Conservation (phyloP, 2,329 filamentous ascomycete species). For the Claviceps arundinis region DNA sequence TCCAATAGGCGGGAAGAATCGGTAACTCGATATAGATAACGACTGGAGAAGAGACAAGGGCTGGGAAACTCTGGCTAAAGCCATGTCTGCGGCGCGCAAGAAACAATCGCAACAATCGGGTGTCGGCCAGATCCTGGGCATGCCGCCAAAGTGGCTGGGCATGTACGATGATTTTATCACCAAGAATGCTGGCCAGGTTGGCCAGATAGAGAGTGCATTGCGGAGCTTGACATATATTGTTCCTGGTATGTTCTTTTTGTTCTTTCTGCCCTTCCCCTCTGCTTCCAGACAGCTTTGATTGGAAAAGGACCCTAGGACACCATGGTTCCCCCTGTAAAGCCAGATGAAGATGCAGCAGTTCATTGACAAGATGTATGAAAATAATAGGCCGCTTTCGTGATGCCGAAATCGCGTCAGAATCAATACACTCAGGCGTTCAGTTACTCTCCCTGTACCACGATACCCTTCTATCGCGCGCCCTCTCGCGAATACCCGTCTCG, state of each 20-base stretch:
- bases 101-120: not conserved
- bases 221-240: slow-evolving; percentile 93
- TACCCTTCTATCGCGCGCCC: slow-evolving; percentile 55
- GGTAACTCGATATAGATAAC: not conserved
- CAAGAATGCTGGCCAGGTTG: slow-evolving; percentile 85
- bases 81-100: not conserved
- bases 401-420: slow-evolving; percentile 90
- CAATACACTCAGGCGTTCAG: slow-evolving; percentile 76
- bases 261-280: not conserved
- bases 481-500: slow-evolving; percentile 46
- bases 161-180: slow-evolving; percentile 85
- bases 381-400: slow-evolving; percentile 64
- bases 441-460: slow-evolving; percentile 90
- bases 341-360: no score
- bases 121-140: slow-evolving; percentile 2
- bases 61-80: no score
- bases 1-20: not conserved
- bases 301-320: no score
- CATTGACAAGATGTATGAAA: no score
- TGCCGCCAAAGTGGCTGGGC: slow-evolving; percentile 50
- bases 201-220: slow-evolving; percentile 87
- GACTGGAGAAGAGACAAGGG: not conserved
- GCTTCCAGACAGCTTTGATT: not conserved
- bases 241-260: slow-evolving; percentile 41
- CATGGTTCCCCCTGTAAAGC: no score